Conservation (phyloP, 2,329 filamentous ascomycete species). For the Cladophialophora exuberans region DNA sequence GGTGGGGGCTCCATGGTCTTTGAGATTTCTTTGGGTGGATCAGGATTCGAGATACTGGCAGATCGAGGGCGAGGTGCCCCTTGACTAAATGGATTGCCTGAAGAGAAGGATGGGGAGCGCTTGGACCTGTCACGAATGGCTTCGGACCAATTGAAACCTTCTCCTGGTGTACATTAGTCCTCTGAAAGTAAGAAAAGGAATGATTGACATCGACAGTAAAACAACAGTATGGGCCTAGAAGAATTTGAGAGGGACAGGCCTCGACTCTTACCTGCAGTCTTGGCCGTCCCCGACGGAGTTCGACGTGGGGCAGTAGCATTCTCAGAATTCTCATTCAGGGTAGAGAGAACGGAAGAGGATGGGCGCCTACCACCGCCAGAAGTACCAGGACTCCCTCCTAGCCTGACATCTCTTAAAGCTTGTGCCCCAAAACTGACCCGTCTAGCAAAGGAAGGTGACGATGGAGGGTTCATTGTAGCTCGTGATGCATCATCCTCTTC, state of each 20-base stretch:
- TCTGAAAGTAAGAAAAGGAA: background rate
- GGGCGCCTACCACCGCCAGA: conserved; percentile 62
- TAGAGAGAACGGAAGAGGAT: conserved; percentile 52
- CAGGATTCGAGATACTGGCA: conserved; percentile 54
- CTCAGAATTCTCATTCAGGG: conserved; percentile 32
- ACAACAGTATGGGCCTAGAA: background rate
- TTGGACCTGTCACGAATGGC: conserved; percentile 91
- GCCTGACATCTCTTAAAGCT: conserved; percentile 71
- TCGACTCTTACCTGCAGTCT: conserved; percentile 56
- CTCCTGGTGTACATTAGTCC: conserved; percentile 60
- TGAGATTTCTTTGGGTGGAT: conserved; percentile 53
- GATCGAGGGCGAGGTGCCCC: conserved; percentile 34
- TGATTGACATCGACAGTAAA: background rate
- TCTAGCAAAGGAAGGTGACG: conserved; percentile 73
- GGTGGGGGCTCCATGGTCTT: conserved; percentile 34
- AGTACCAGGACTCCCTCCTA: conserved; percentile 66
- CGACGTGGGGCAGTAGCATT: conserved; percentile 29
- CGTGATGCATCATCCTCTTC: conserved; percentile 77
- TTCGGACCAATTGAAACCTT: conserved; percentile 97
- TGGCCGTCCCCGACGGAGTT: conserved; percentile 33
- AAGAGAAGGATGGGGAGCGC: conserved; percentile 62
- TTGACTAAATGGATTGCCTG: conserved; percentile 37
- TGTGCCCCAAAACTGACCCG: conserved; percentile 89
- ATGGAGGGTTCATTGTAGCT: conserved; percentile 61
- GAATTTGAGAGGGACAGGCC: conserved; percentile 51